Percentiles rank a stretch among this genome's conserved stretches.
Evolutionary conservation across 371 early-diverging fungal species (phyloP).

Genomic region (Basidiobolus heterosporus): DNA sequence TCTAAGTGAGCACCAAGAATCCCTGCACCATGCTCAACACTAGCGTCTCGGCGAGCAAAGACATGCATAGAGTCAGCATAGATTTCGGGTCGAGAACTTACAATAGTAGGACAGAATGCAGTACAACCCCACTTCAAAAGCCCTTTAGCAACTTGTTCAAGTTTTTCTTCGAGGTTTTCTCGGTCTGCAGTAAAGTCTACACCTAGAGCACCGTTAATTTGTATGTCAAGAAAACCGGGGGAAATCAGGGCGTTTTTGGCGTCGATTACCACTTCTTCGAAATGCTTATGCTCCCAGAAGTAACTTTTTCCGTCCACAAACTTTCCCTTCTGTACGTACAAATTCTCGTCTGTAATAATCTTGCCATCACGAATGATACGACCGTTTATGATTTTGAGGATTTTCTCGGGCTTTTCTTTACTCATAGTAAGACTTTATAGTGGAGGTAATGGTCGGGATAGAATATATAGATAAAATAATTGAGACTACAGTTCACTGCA

Average conservation of each 20-base stretch:
- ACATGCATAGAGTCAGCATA: constrained; percentile 41
- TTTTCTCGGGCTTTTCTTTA: too few relatives aligned
- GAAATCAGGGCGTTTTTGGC: constrained; percentile 50
- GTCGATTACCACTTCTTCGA: constrained; percentile 54
- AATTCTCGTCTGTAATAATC: constrained; percentile 46
- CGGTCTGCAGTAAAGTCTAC: constrained; percentile 61
- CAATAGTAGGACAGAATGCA: constrained; percentile 68
- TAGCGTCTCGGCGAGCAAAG: constrained; percentile 57
- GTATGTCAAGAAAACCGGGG: constrained; percentile 69
- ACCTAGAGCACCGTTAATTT: constrained; percentile 71
- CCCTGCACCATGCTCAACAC: constrained; percentile 46
- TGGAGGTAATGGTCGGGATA: too few relatives aligned
- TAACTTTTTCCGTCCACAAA: constrained; percentile 54
- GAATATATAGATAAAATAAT: too few relatives aligned
- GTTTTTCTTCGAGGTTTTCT: constrained; percentile 22
- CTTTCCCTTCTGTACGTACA: constrained; percentile 62
- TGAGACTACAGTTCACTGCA: too few relatives aligned
- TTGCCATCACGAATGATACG: constrained; percentile 48
- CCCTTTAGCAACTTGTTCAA: constrained; percentile 52
- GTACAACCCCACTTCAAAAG: constrained; percentile 64
- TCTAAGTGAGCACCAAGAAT: constrained; percentile 69
- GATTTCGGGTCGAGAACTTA: constrained; percentile 53
- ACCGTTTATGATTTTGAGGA: constrained; percentile 65
- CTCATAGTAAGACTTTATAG: too few relatives aligned
- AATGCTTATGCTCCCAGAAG: constrained; percentile 46